Conservation (phyloP, 2,329 filamentous ascomycete species). For the Celoporthe dispersa region DNA sequence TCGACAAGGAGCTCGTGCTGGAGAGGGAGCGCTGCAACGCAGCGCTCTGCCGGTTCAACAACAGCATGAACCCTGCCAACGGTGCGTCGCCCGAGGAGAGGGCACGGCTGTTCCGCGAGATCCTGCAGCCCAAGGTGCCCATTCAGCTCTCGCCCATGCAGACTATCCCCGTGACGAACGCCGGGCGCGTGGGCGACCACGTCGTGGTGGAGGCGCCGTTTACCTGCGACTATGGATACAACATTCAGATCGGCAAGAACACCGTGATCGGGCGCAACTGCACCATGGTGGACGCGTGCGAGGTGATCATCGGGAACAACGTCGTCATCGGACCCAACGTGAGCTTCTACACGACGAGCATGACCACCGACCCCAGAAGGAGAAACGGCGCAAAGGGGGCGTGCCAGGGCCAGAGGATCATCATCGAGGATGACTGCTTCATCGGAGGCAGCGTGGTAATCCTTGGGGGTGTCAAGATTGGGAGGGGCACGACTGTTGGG, state of each 20-base stretch:
- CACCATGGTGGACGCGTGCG: conserved; percentile 83
- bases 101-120: conserved; percentile 70
- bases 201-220: conserved; percentile 87
- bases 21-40: conserved; percentile 85
- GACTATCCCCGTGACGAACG: conserved; percentile 55
- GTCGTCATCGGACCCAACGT: conserved; percentile 83
- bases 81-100: conserved; percentile 73
- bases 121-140: conserved; percentile 66
- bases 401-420: conserved; percentile 71
- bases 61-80: conserved; percentile 74
- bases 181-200: conserved; percentile 71
- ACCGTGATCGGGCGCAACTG: conserved; percentile 84
- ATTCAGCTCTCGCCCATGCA: conserved; percentile 60
- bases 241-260: conserved; percentile 84
- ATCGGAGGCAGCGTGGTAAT: conserved; percentile 79
- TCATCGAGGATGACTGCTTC: conserved; percentile 85
- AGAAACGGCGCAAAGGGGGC: conserved; percentile 75
- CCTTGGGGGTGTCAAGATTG: conserved; percentile 78
- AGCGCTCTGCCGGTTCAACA: conserved; percentile 86
- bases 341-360: conserved; percentile 77
- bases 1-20: conserved; percentile 74
- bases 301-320: conserved; percentile 79
- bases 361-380: conserved; percentile 73
- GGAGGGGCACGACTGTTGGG: conserved; percentile 77
- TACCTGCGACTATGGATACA: conserved; percentile 89